These are phyloP conservation scores for Cutaneotrichosporon sp. DNA, from an alignment of 1,284 basidiomycete species.

Conservation along the genomic window DNA sequence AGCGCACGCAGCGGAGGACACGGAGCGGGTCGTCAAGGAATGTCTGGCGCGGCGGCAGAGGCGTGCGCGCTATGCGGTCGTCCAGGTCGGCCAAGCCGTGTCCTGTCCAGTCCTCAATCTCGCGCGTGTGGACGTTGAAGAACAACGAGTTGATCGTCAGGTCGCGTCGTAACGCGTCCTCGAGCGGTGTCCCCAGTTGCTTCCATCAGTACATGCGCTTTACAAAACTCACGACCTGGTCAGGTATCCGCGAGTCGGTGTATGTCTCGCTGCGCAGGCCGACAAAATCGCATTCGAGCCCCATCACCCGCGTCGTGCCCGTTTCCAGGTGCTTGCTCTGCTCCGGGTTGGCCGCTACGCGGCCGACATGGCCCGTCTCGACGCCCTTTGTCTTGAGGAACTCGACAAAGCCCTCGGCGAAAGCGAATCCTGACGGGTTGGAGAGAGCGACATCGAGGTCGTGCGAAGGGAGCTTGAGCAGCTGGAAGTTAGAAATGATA, in stretches of 20 bases:
- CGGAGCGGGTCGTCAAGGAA: conserved; percentile 93
- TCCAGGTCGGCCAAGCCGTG: conserved; percentile 79
- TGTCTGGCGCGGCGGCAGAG: conserved; percentile 77
- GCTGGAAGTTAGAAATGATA: conserved; percentile 51
- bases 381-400: conserved; percentile 59
- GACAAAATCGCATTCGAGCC: conserved; percentile 86
- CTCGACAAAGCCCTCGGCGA: conserved; percentile 72
- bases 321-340: conserved; percentile 99
- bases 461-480: conserved; percentile 74
- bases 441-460: conserved; percentile 93
- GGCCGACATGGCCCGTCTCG: conserved; percentile 59
- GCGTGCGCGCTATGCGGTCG: conserved; percentile 79
- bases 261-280: conserved; percentile 93
- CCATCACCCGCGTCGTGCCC: conserved; percentile 79
- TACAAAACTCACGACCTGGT: conserved; percentile 64
- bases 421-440: conserved; percentile 82
- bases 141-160: conserved; percentile 95
- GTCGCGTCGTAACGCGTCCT: conserved; percentile 88
- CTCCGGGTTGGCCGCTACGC: conserved; percentile 90
- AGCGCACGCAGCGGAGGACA: conserved; percentile 82
- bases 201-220: conserved; percentile 43
- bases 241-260: conserved; percentile 83
- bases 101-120: conserved; percentile 82
- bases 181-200: conserved; percentile 85
- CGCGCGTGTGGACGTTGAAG: conserved; percentile 87